Conservation (phyloP, 1,139 yeast genomes). For the Yamadazyma aaseri region DNA sequence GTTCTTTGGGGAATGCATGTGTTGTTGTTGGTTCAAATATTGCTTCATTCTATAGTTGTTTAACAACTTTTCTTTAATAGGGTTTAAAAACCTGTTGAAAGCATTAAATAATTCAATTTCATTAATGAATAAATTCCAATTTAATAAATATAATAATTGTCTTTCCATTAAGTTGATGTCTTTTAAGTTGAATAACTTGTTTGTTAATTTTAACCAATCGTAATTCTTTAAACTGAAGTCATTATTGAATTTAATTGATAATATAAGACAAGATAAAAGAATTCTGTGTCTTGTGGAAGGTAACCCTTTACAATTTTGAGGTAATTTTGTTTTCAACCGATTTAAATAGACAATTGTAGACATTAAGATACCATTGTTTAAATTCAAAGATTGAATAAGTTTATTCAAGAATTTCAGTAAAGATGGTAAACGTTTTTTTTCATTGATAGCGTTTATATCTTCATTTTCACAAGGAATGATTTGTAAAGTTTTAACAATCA, state of each 20-base stretch:
- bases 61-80: constrained; percentile 59
- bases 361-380: constrained; percentile 74
- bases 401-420: constrained; percentile 71
- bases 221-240: constrained; percentile 74
- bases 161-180: constrained; percentile 82
- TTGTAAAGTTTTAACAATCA: constrained; percentile 61
- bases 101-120: constrained; percentile 51
- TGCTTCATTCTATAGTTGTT: constrained; percentile 37
- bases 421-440: constrained; percentile 54
- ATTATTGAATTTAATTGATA: constrained; percentile 72
- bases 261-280: constrained; percentile 67
- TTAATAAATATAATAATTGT: constrained; percentile 62
- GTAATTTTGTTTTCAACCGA: constrained; percentile 57
- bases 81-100: constrained; percentile 55
- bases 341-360: constrained; percentile 68
- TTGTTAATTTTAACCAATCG: constrained; percentile 79
- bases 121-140: constrained; percentile 66
- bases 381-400: constrained; percentile 69
- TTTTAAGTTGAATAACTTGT: constrained; percentile 62
- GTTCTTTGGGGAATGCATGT: constrained; percentile 8
- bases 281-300: constrained; percentile 80
- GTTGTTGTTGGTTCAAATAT: constrained; percentile 27
- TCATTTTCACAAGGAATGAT: constrained; percentile 52
- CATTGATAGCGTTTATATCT: constrained; percentile 29
- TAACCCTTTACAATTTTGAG: constrained; percentile 69